Evolutionary conservation across 208 protist species (phyloP), one percentile per base, ranked within the genome.

Genomic region (Trypanosoma lewisi): DNA sequence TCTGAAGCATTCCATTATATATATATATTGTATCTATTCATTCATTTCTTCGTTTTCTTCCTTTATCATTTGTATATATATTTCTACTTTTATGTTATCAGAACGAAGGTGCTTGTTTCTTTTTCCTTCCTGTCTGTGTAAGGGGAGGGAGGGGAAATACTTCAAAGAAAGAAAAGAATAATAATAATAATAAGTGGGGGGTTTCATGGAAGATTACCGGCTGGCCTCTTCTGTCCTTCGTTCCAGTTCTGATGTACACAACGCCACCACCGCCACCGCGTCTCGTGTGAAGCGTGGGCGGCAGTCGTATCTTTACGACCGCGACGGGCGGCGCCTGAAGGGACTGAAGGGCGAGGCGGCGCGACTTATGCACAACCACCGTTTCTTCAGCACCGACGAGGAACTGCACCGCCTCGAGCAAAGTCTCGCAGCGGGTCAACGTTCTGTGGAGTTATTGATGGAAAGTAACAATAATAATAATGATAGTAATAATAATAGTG

Each of bases 391-490:
- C 37, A 57, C 33, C 21, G 65, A 63, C 14, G 56, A 58, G 45
- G 65, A 70, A 39, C 12, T 70, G 6, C 65, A 70, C 55, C 65
- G 37, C 7, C 27, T 70, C 8, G 56, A 63, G 25, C 54, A 70
- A 48, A 12, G 56, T 0, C 23, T 70, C 9, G 47, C 56, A 17
- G 45, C 21, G 23, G 56, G 63, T 3, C 19, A 63, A 21, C 31
- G 51, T 19, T 33, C 60, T 23, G 17, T 36, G 23, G 37, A 19
- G 2, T 5, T 34, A 25, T 7, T 30, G 19, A 17, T 17, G n/a
- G 50, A 31, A 8, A 12, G 37, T 11, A 33, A 8, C 3, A 27
- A 36, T 19, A 60, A 25, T 27, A 19, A 42, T 21, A 37, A 4
- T 17, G n/a, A 25, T 11, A 33, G n/a, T 11, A 27, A 36, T 19